Base-by-base conservation (phyloP, 2,329 filamentous ascomycete species). In the Talaromyces amestolkiae region DNA sequence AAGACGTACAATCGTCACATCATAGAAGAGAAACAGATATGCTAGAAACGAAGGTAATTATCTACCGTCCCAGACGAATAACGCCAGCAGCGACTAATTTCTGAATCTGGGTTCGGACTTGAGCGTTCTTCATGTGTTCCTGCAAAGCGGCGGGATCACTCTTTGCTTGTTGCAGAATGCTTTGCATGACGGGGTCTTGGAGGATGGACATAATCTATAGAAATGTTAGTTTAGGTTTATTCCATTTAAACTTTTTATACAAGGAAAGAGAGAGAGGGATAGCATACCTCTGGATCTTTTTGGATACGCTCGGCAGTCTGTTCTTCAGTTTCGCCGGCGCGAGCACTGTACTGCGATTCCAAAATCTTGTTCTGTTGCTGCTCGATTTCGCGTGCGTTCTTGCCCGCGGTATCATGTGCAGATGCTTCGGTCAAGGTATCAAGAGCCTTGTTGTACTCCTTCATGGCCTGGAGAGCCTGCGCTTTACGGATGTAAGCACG, bases 121-220 rank as follows among this genome's bases (percentile, higher is more conserved):
- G 86, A 0, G 92, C 87, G 83, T 98, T 99, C 83, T 89, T 91
- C 91, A 99, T 97, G 80, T 99, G 96, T 79, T 99, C 94, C 77
- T 96, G 90, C 68, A 99, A 86, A 54, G 95, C 95, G 58, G 90
- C 90, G 19, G 95, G 95, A 74, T 99, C 91, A 64, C 87, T 88
- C 84, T 98, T 96, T 54, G 95, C 95, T 82, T 99, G 95, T 78
- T 98, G 93, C 65, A 98, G 87, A 71, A 97, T 97, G 70, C 90
- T 91, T 82, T 99, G 93, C 94, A 99, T 98, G 75, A 99, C 89
- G 17, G 95, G 95, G 75, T 99, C 95, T 78, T 93, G 89, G 81
- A 98, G 91, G 75, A 97, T 94, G 68, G 84, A 80, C 86, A 96
- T 91, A 77, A 98, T 97, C 89, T 85, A 69, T 31, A 3, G 54